phyloP scores from a whole-genome alignment of 225 moss, liverwort and hornwort species.

The Marchantia paleacea region DNA sequence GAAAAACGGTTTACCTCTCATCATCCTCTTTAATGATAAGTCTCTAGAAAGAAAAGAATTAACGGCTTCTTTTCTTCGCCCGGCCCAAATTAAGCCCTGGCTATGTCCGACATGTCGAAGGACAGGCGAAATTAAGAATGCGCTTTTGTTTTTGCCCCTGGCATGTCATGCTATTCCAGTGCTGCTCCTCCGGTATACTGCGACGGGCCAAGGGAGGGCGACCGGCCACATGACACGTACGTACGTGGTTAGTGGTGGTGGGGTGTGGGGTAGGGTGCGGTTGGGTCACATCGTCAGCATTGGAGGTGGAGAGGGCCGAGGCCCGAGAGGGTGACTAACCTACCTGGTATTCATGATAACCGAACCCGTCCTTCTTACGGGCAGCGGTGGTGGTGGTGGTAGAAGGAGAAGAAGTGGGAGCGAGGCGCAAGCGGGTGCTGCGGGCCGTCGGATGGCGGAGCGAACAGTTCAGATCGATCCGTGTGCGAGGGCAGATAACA shows the following conservation, averaged over 20 bases:
- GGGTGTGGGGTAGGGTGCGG: not conserved
- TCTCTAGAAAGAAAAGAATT: not conserved
- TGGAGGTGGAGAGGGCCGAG: too few relatives aligned
- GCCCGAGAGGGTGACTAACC: too few relatives aligned
- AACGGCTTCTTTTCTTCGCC: slow-evolving; percentile 5
- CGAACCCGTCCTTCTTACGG: too few relatives aligned
- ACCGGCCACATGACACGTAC: too few relatives aligned
- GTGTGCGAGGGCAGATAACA: not conserved
- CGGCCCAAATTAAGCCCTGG: not conserved
- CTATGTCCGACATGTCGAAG: not conserved
- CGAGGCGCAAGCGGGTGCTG: not conserved
- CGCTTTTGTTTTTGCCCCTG: not conserved
- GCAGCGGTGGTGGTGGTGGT: not conserved
- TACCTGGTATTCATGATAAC: too few relatives aligned
- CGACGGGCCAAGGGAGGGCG: too few relatives aligned
- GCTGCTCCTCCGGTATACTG: not conserved
- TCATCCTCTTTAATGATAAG: not conserved
- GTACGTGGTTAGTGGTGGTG: not conserved
- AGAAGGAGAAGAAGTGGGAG: not conserved
- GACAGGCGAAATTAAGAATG: not conserved
- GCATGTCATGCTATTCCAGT: not conserved
- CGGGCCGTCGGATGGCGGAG: not conserved
- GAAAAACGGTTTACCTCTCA: not conserved
- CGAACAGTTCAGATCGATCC: not conserved
- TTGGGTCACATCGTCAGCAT: not conserved